Base-by-base conservation (phyloP, 768 basidiomycete genomes). In the Naganishia onofrii region DNA sequence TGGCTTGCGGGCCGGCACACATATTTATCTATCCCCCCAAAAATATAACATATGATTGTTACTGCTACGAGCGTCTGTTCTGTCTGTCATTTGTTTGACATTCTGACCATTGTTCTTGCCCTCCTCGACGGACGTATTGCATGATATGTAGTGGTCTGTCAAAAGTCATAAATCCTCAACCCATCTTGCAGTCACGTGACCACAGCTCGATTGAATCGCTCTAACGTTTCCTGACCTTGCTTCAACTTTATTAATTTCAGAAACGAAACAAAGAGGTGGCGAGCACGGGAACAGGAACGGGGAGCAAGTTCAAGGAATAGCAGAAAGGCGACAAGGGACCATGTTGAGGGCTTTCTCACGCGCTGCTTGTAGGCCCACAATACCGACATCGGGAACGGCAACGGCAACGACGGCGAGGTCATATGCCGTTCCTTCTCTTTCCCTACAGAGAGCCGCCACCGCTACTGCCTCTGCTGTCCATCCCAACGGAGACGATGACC, bases 1-100 rank as follows among this genome's bases (percentile, higher is more conserved):
- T n/a, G n/a, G n/a, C 34, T 36, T 36, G 4, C 9, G 1, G 29
- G 15, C 19, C 32, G 15, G 13, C 23, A 63, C 60, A 15, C 42
- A 44, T 63, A n/a, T n/a, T n/a, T n/a, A n/a, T n/a, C n/a, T n/a
- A n/a, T 23, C 13, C 26, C 60, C 60, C 57, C 21, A 63, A 63
- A 58, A 26, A 28, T 63, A 63, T 63, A 63, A 42, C 60, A 63
- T 63, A 63, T 63, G n/a, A 42, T 63, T 63, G 60, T 63, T 63
- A 63, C 57, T 51, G 48, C n/a, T 12, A 13, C n/a, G n/a, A n/a
- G n/a, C n/a, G n/a, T n/a, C n/a, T 8, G 19, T 26, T 51, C 13
- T n/a, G 48, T 13, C n/a, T 51, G 15, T 51, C 12, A 12, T 6
- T n/a, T 21, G 15, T 51, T 4, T n/a, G 48, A n/a, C n/a, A n/a